A percentile compares a stretch with the other conserved stretches of the same genome.
Conservation (phyloP, 495 filamentous ascomycete genomes). For the Eremomyces bilateralis region DNA sequence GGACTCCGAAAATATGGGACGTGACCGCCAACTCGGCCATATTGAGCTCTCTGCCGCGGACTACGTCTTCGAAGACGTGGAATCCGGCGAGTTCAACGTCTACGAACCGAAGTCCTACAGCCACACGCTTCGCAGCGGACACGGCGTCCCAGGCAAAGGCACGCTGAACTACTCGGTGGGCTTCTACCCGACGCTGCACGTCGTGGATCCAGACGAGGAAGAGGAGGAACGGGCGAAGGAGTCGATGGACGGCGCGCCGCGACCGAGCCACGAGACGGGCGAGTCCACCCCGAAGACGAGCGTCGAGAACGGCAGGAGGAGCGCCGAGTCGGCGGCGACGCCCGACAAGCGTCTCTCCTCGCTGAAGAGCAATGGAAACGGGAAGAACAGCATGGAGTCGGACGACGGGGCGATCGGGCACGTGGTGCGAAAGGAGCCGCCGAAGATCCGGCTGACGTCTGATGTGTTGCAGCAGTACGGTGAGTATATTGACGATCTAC, state of each 20-base stretch:
- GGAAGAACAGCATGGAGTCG: constrained; percentile 20
- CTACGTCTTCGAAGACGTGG: constrained; percentile 54
- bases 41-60: constrained; percentile 56
- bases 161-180: constrained; percentile 61
- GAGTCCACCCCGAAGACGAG: constrained; percentile 1
- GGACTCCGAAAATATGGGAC: constrained; percentile 78
- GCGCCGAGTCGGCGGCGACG: too few relatives aligned
- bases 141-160: constrained; percentile 51
- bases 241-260: constrained; percentile 1
- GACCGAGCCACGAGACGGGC: too few relatives aligned
- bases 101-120: constrained; percentile 46
- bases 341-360: constrained; percentile 2
- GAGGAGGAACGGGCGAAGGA: constrained; percentile 24
- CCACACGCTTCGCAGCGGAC: constrained; percentile 41
- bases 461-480: constrained; percentile 64
- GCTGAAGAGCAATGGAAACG: constrained; percentile 10
- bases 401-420: constrained; percentile 35
- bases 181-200: constrained; percentile 75
- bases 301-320: neutral
- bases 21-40: constrained; percentile 66
- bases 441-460: constrained; percentile 55
- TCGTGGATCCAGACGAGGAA: constrained; percentile 87
- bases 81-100: constrained; percentile 52
- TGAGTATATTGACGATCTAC: constrained; percentile 14
- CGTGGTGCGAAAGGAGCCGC: constrained; percentile 29